Evolutionary conservation across 352 stramenopile genomes (phyloP), one percentile per base, ranked within the genome.

Genomic region (Phytopythium oedochilum): DNA sequence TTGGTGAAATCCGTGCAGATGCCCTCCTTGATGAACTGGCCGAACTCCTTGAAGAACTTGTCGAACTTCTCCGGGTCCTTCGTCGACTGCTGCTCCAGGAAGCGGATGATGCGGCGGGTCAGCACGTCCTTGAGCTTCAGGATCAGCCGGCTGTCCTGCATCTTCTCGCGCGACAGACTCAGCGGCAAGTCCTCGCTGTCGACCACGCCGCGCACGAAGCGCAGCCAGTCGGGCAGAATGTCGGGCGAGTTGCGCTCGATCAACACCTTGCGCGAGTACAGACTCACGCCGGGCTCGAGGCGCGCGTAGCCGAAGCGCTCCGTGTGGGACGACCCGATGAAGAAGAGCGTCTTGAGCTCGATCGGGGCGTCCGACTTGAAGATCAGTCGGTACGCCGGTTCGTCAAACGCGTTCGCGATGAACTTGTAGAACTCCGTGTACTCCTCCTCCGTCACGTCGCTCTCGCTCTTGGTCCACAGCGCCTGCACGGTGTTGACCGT

Each of bases 111-210:
- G 58, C 87, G 83, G 57, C 86, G 74, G 36, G 94, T 99, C 53
- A 99, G 62, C 11, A 98, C 97, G 57, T 98, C 96, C 53, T 93
- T 89, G 53, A 99, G 96, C 70, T 98, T 99, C 43, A 80, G 69
- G 51, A 99, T 92, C 28, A 99, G 64, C 14, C 86, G 86, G 32
- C 92, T 97, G 86, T 99, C 97, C 75, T 99, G 97, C 70, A 99
- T 96, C 73, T 98, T 99, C 73, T 99, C 98, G 64, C 98, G 89
- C 35, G 96, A 99, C 57, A 99, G 82, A 59, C 88, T 97, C 32
- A 99, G 82, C n/a, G 98, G 98, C 22, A 99, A 78, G 64, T 99
- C 98, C 68, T 99, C 97, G 32, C 87, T 98, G 83, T 99, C 97
- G 28, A 96, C 86, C 17, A 92, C 86, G 69, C 86, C 83, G 52